phyloP scores from a whole-genome alignment of 805 yeast genomes.

The Kazachstania viticola region DNA sequence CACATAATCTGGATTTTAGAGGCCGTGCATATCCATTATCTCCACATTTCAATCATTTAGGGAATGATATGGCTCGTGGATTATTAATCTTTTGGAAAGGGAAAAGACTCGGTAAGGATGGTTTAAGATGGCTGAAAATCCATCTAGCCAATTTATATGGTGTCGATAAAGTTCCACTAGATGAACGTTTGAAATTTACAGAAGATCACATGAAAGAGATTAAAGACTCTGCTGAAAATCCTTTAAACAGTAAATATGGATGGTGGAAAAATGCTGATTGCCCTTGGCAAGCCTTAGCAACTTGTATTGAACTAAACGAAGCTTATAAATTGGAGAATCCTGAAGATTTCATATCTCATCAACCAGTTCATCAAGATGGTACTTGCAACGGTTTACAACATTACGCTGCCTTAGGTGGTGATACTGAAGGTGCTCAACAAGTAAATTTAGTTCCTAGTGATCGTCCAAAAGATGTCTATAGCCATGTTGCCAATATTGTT shows the following conservation, averaged over 20 bases:
- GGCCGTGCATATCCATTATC: constrained; percentile 78
- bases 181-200: constrained; percentile 48
- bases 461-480: constrained; percentile 67
- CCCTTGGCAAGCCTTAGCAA: constrained; percentile 73
- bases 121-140: constrained; percentile 64
- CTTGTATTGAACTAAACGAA: constrained; percentile 53
- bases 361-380: constrained; percentile 80
- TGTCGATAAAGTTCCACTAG: constrained; percentile 57
- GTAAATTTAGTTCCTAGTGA: constrained; percentile 64
- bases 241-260: constrained; percentile 37
- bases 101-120: constrained; percentile 48
- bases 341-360: constrained; percentile 50
- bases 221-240: constrained; percentile 48
- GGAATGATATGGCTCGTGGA: constrained; percentile 68
- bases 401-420: constrained; percentile 83
- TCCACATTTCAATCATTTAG: constrained; percentile 72
- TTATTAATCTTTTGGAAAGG: constrained; percentile 70
- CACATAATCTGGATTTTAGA: constrained; percentile 72
- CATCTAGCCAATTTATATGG: constrained; percentile 69
- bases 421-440: constrained; percentile 69
- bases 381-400: constrained; percentile 81
- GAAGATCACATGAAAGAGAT: constrained; percentile 47
- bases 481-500: constrained; percentile 57
- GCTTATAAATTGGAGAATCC: constrained; percentile 57
- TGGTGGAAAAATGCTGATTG: constrained; percentile 72